Percentiles rank a stretch among this genome's conserved stretches.
These are phyloP conservation scores for Apophysomyces ossiformis DNA, from an alignment of 371 early-diverging fungal genomes.

Conservation along the genomic window DNA sequence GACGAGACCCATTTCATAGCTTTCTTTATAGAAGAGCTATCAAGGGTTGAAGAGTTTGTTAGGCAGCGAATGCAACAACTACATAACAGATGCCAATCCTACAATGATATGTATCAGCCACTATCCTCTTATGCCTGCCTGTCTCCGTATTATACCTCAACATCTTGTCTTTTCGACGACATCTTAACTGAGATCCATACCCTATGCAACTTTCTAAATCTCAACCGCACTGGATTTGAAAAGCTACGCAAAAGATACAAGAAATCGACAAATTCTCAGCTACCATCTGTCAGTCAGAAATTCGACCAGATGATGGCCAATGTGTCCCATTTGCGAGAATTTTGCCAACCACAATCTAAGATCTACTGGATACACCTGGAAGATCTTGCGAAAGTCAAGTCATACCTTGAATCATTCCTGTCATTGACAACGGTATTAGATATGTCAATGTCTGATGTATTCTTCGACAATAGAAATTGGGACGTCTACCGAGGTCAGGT, in stretches of 20 bases:
- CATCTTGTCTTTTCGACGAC: conserved; percentile 25
- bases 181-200: conserved; percentile 86
- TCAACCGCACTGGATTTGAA: conserved; percentile 93
- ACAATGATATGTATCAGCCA: conserved; percentile 42
- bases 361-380: conserved; percentile 98
- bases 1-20: conserved; percentile 78
- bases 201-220: conserved; percentile 85
- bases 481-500: conserved; percentile 86
- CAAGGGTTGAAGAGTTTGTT: conserved; percentile 85
- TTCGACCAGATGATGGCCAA: conserved; percentile 86
- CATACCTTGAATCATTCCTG: conserved; percentile 63
- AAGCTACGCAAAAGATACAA: conserved; percentile 96
- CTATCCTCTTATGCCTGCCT: conserved; percentile 1
- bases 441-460: conserved; percentile 83
- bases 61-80: conserved; percentile 79
- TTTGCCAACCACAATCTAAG: conserved; percentile 84
- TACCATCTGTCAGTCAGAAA: conserved; percentile 83
- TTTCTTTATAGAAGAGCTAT: conserved; percentile 74
- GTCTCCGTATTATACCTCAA: background rate
- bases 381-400: conserved; percentile 89
- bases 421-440: conserved; percentile 61
- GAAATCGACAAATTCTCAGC: conserved; percentile 50
- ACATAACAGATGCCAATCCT: conserved; percentile 68
- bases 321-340: conserved; percentile 84
- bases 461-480: conserved; percentile 87